Conservation (phyloP, 441 rosid genomes). For the Populus trichocarpa region DNA sequence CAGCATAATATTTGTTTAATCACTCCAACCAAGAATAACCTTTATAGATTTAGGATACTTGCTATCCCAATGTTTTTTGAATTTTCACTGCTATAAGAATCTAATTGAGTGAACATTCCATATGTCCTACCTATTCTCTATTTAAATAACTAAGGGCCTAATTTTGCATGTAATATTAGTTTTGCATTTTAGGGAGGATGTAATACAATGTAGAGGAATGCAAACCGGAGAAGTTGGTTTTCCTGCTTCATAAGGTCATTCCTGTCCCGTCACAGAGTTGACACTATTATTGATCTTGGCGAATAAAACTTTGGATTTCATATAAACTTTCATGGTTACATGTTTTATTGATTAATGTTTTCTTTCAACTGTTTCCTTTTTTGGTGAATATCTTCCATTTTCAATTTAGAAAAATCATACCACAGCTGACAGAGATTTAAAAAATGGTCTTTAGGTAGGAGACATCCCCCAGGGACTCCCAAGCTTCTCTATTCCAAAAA, state of each 20-base stretch:
- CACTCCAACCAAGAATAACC: background rate
- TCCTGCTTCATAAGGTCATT: background rate
- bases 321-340: background rate
- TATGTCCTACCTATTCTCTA: background rate
- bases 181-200: background rate
- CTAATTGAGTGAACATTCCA: background rate
- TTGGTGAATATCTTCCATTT: background rate
- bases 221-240: background rate
- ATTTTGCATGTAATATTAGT: background rate
- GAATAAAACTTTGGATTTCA: background rate
- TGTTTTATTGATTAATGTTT: constrained; percentile 1
- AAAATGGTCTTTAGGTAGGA: constrained; percentile 63
- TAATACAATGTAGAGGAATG: background rate
- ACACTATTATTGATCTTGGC: background rate
- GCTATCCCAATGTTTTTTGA: background rate
- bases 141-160: background rate
- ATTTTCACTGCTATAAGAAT: background rate
- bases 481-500: constrained; percentile 69
- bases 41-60: background rate
- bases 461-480: constrained; percentile 97
- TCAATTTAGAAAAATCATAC: background rate
- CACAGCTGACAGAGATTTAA: constrained; percentile 16
- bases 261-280: background rate
- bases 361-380: background rate
- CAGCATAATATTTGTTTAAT: background rate